A percentile compares a stretch with the other conserved stretches of the same genome.
Evolutionary conservation across 345 rosid genomes (phyloP).

Genomic region (Gossypioides kirkii): DNA sequence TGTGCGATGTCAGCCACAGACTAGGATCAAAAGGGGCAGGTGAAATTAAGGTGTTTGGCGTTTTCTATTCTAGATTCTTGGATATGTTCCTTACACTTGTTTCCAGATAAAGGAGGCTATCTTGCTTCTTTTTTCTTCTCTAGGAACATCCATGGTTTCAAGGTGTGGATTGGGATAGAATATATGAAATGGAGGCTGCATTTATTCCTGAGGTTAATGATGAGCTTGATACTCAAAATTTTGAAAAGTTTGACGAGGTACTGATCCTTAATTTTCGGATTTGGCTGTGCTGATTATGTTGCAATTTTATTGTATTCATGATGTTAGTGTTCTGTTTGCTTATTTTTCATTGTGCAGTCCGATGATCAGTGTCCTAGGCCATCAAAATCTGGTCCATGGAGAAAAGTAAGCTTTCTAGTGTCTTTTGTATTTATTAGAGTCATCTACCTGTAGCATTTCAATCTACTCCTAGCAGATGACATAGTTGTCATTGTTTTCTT

Average conservation of each 20-base stretch:
- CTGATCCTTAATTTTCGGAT: neutral
- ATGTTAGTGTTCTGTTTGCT: constrained; percentile 14
- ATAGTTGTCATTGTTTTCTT: neutral
- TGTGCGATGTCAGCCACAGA: constrained; percentile 79
- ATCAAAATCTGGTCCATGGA: constrained; percentile 71
- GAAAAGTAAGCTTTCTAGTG: constrained; percentile 44
- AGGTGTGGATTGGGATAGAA: constrained; percentile 67
- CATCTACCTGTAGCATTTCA: neutral
- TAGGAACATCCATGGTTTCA: constrained; percentile 84
- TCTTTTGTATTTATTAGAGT: neutral
- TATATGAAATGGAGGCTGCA: constrained; percentile 87
- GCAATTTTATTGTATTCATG: constrained; percentile 6
- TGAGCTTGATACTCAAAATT: constrained; percentile 93
- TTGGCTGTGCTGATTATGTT: neutral
- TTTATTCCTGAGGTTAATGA: constrained; percentile 82
- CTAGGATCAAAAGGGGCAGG: constrained; percentile 78
- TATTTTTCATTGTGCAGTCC: constrained; percentile 30
- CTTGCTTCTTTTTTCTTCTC: constrained; percentile 21
- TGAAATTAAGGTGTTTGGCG: constrained; percentile 82
- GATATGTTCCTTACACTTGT: constrained; percentile 14
- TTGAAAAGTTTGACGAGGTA: constrained; percentile 95
- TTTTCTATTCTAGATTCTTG: constrained; percentile 45
- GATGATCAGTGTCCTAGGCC: constrained; percentile 34
- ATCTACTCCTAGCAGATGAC: neutral
- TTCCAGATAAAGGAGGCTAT: constrained; percentile 24